Evolutionary conservation across 345 rosid species (phyloP).

Genomic region (Acer negundo): DNA sequence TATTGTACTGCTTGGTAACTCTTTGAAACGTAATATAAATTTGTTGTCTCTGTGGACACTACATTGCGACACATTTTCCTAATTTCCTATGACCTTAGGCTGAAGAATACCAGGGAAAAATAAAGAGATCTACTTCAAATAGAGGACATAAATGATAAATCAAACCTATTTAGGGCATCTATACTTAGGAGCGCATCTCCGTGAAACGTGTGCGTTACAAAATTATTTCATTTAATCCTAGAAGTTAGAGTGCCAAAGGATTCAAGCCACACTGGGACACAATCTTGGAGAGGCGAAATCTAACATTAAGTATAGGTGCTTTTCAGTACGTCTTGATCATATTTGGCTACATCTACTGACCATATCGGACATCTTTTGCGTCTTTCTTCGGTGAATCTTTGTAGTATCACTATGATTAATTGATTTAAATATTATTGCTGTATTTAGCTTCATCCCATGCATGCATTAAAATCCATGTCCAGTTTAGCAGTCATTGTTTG

Average conservation of each 20-base stretch:
- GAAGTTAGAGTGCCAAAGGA: not conserved
- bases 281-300: not conserved
- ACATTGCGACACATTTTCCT: too few relatives aligned
- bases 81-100: not conserved
- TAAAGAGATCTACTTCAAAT: not conserved
- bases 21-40: too few relatives aligned
- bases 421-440: too few relatives aligned
- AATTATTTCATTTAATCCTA: not conserved
- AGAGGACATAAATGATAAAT: not conserved
- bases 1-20: not conserved
- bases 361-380: not conserved
- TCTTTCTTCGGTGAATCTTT: not conserved
- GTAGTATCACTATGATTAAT: not conserved
- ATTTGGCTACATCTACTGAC: not conserved
- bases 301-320: not conserved
- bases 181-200: not conserved
- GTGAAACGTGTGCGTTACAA: not conserved
- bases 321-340: not conserved
- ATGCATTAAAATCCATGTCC: too few relatives aligned
- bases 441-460: too few relatives aligned
- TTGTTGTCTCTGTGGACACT: too few relatives aligned
- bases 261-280: not conserved
- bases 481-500: not conserved
- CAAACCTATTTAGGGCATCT: not conserved
- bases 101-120: not conserved